phyloP scores from a whole-genome alignment of 331 rosid genomes.

The Prunus yedoensis region DNA sequence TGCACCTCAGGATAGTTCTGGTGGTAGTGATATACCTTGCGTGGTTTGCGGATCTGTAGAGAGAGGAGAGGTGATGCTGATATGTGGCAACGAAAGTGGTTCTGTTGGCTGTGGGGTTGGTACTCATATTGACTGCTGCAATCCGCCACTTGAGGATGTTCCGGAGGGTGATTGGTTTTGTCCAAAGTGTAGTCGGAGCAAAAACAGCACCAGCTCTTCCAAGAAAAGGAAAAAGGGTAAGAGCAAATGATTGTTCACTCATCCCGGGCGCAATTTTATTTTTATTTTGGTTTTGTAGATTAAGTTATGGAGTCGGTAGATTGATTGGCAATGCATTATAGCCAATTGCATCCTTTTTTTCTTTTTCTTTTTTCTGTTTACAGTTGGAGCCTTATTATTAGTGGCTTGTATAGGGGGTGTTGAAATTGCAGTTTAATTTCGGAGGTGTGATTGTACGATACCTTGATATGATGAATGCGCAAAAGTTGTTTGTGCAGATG shows the following conservation, averaged over 20 bases:
- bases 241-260: constrained; percentile 25
- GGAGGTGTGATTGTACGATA: not conserved
- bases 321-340: not conserved
- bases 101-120: constrained; percentile 80
- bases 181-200: constrained; percentile 48
- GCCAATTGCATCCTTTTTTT: no score
- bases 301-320: not conserved
- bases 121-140: constrained; percentile 80
- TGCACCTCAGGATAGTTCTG: constrained; percentile 26
- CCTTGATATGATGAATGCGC: not conserved
- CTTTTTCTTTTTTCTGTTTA: no score
- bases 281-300: not conserved
- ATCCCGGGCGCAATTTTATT: not conserved
- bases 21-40: constrained; percentile 49
- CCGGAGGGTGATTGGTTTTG: constrained; percentile 94
- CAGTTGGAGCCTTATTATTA: no score
- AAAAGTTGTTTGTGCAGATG: not conserved
- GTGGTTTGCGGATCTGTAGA: constrained; percentile 63
- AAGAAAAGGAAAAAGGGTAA: constrained; percentile 52
- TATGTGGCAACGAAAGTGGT: constrained; percentile 84
- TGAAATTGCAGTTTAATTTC: not conserved
- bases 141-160: constrained; percentile 66
- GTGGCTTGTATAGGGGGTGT: not conserved
- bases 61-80: constrained; percentile 85
- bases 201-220: constrained; percentile 32